Conservation (phyloP, 306 rosid genomes). For the Medicago arabica region DNA sequence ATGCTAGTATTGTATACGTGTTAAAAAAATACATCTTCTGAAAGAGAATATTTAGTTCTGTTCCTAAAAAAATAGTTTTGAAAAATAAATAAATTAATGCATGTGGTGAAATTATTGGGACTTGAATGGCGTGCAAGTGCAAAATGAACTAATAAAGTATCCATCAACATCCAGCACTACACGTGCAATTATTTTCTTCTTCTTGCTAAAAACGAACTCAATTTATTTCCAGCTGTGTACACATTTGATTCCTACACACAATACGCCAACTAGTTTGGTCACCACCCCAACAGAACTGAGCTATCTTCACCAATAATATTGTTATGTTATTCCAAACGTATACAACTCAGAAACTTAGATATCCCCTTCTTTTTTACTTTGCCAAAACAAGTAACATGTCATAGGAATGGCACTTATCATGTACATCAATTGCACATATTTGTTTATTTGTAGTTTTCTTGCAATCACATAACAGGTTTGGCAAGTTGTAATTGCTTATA, state of each 20-base stretch:
- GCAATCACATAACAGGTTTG: constrained; percentile 20
- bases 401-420: not conserved
- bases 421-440: not conserved
- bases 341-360: constrained; percentile 31
- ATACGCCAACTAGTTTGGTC: constrained; percentile 29
- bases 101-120: constrained; percentile 39
- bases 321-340: constrained; percentile 22
- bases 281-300: constrained; percentile 33
- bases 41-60: not conserved
- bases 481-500: constrained; percentile 20
- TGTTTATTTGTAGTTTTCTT: constrained; percentile 25
- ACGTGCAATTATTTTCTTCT: constrained; percentile 48
- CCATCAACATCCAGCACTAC: constrained; percentile 24
- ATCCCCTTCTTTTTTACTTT: not conserved
- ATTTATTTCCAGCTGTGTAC: constrained; percentile 8
- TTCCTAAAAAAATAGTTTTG: not conserved
- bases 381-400: constrained; percentile 32
- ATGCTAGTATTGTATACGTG: no score
- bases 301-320: constrained; percentile 39
- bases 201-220: not conserved
- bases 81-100: not conserved
- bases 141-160: constrained; percentile 6
- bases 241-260: constrained; percentile 1
- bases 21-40: no score
- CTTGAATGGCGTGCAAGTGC: constrained; percentile 37